Evolutionary conservation across 1,284 basidiomycete genomes (phyloP).

Genomic region (Amylostereum areolatum): DNA sequence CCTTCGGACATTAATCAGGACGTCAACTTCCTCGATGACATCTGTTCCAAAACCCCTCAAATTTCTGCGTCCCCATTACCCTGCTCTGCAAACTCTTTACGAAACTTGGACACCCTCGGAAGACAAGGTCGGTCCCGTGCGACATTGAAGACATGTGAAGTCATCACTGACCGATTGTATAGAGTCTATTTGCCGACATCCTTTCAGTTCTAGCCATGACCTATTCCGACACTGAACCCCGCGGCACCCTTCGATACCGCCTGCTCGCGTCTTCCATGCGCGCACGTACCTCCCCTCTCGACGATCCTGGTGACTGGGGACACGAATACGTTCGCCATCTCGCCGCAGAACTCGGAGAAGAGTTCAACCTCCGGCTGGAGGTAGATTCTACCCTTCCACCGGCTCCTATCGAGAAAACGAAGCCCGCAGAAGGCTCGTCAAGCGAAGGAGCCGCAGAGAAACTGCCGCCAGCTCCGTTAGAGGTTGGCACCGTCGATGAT

Average conservation of each 20-base stretch:
- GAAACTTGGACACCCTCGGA: constrained; percentile 76
- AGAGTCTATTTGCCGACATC: constrained; percentile 97
- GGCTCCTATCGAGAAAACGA: constrained; percentile 18
- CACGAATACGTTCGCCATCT: constrained; percentile 99
- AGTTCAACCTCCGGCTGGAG: constrained; percentile 60
- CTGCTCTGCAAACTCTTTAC: constrained; percentile 79
- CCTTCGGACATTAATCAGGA: constrained; percentile 89
- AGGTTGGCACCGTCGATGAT: constrained; percentile 59
- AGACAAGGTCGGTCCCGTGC: constrained; percentile 56
- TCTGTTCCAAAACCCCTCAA: constrained; percentile 99
- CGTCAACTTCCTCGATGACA: constrained; percentile 99
- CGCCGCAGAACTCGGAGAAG: constrained; percentile 94
- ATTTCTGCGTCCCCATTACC: constrained; percentile 95
- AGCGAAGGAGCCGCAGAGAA: constrained; percentile 15
- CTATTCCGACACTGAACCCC: constrained; percentile 92
- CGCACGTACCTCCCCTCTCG: constrained; percentile 55
- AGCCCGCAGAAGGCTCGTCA: constrained; percentile 5
- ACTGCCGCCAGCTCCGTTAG: constrained; percentile 13
- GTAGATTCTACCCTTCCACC: constrained; percentile 37
- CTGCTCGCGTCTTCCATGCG: constrained; percentile 75
- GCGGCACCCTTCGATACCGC: constrained; percentile 92
- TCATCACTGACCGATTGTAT: constrained; percentile 6
- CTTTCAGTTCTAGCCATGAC: constrained; percentile 99
- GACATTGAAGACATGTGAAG: neutral
- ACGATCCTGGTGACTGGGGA: constrained; percentile 95